Base-by-base conservation (phyloP, 73 alveolate genomes). In the Diophrys sp. region DNA sequence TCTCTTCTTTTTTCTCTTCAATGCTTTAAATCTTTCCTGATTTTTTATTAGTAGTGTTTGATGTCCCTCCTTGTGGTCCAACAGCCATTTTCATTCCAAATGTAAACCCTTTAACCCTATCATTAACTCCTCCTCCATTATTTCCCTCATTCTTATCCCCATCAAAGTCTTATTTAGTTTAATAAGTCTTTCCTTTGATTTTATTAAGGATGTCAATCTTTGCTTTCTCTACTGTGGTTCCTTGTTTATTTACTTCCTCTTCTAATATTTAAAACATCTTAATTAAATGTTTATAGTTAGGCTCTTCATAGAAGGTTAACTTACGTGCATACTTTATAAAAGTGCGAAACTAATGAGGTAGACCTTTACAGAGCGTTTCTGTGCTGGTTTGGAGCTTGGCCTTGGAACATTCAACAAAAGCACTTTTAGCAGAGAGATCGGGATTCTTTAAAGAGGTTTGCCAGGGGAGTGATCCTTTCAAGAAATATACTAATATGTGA, bases 301-400 rank as follows among this genome's bases (percentile, higher is more conserved):
- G 99, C 53, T 77, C 84, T 76, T 94, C 98, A 74, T 95, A 98
- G 74, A 95, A 96, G 72, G 83, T 83, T 62, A 96, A 71, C 31
- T 82, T 84, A 69, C 95, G 88, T 68, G 95, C 86, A 85, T 96
- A 94, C 72, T 90, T 93, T 78, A 95, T 34, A 71, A 89, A 93
- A 32, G 80, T 88, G 0, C 82, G 85, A 82, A 96, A 87, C 86
- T 95, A 96, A 66, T 83, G 78, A 14, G 99, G 98, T 23, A 33
- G 69, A 14, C 96, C 98, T 73, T 89, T 88, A 70, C 96, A 92
- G 53, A 93, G 83, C 27, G 78, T 70, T 55, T 94, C 98, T 29
- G 89, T 69, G 5, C 97, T 85, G 23, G 96, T 91, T 32, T 84
- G 75, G 69, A 86, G 79, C 81, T 94, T 94, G 18, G 18, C 62